A percentile compares a stretch with the other conserved stretches of the same genome.
Evolutionary conservation across 805 yeast genomes (phyloP).

Genomic region (Grigorovia jiainica): DNA sequence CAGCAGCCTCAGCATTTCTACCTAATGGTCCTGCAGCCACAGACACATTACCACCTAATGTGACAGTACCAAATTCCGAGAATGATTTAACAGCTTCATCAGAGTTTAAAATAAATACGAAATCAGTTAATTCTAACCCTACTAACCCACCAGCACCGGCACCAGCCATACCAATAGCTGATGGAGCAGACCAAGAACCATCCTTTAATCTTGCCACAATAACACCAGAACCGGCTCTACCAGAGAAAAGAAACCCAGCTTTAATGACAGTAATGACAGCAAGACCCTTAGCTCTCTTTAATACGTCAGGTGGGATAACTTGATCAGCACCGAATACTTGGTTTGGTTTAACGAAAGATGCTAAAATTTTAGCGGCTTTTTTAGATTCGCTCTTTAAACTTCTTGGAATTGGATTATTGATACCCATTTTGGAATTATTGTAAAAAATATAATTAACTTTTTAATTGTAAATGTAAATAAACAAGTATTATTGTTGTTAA

Average conservation of each 20-base stretch:
- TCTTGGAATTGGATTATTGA: conserved; percentile 93
- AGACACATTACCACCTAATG: conserved; percentile 90
- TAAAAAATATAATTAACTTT: too few species aligned
- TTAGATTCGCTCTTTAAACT: conserved; percentile 80
- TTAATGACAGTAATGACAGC: conserved; percentile 90
- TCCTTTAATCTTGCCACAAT: conserved; percentile 90
- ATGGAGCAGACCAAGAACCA: conserved; percentile 96
- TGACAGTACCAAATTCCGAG: conserved; percentile 88
- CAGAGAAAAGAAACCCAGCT: conserved; percentile 93
- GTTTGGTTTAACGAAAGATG: conserved; percentile 90
- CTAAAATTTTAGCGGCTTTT: conserved; percentile 86
- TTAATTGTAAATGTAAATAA: too few species aligned
- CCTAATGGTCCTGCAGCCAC: conserved; percentile 98
- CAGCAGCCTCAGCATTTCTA: conserved; percentile 95
- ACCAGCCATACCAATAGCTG: conserved; percentile 92
- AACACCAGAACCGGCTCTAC: conserved; percentile 96
- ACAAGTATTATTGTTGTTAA: too few species aligned
- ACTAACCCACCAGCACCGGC: conserved; percentile 98
- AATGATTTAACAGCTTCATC: conserved; percentile 86
- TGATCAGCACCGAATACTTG: conserved; percentile 83
- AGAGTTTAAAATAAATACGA: conserved; percentile 83
- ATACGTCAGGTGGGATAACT: conserved; percentile 80
- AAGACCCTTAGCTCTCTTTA: conserved; percentile 85
- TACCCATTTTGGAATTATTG: conserved; percentile 62
- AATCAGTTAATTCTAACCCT: conserved; percentile 94